Evolutionary conservation across 140 eudicot genomes (phyloP).

Genomic region (Anethum foeniculum): DNA sequence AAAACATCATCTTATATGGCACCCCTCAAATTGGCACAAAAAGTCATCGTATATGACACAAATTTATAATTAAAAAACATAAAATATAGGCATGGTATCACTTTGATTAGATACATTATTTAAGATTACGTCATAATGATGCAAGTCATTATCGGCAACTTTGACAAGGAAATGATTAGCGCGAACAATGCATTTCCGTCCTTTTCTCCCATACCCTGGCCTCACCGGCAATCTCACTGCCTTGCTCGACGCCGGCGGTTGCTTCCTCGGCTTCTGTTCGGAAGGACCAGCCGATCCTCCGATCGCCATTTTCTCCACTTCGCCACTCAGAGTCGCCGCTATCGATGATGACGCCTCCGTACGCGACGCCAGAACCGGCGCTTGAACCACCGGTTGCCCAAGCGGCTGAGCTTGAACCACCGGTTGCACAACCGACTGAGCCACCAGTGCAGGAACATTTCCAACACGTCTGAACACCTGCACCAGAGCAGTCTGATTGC

Average conservation of each 20-base stretch:
- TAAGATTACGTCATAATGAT: conserved; percentile 27
- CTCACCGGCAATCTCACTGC: conserved; percentile 7
- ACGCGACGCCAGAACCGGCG: neutral
- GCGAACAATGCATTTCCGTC: conserved; percentile 12
- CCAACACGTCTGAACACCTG: neutral
- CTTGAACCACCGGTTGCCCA: neutral
- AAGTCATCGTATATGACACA: too few species aligned
- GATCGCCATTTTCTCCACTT: conserved; percentile 15
- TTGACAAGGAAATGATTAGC: conserved; percentile 28
- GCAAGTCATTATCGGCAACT: conserved; percentile 13
- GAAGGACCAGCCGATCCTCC: neutral
- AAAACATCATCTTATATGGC: too few species aligned
- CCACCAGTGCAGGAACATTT: conserved; percentile 5
- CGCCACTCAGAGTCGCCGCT: neutral
- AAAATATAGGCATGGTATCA: too few species aligned
- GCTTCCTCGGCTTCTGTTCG: neutral
- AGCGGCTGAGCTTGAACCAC: neutral
- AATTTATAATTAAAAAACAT: too few species aligned
- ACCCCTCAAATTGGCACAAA: too few species aligned
- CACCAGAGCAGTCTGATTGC: neutral
- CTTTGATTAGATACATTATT: too few species aligned
- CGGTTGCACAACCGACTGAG: neutral
- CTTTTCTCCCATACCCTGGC: conserved; percentile 17
- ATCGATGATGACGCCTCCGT: neutral
- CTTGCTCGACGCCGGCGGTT: conserved; percentile 8